phyloP scores from a whole-genome alignment of 2,329 filamentous ascomycete species.

The Intubia oerlemansii region DNA sequence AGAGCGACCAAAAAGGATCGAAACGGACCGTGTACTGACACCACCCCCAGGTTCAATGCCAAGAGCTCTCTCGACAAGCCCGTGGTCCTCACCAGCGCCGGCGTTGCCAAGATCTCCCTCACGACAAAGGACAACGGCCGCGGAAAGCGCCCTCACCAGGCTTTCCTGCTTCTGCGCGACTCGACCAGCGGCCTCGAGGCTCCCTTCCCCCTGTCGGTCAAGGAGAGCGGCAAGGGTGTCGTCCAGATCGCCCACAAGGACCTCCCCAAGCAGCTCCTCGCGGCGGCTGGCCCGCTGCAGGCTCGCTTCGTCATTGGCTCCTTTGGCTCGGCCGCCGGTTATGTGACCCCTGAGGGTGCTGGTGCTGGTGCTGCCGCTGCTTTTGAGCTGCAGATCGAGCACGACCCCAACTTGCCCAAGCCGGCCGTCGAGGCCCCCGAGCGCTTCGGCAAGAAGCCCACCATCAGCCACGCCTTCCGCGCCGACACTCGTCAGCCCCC shows the following conservation, averaged over 20 bases:
- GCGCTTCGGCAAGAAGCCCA: conserved; percentile 63
- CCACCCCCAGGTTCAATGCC: conserved; percentile 29
- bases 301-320: conserved; percentile 74
- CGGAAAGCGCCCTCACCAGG: conserved; percentile 76
- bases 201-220: conserved; percentile 64
- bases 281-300: conserved; percentile 42
- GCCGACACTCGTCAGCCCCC: conserved; percentile 62
- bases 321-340: conserved; percentile 47
- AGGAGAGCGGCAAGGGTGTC: conserved; percentile 71
- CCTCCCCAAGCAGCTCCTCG: conserved; percentile 63
- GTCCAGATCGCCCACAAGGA: conserved; percentile 79
- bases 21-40: too few relatives aligned
- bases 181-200: conserved; percentile 57
- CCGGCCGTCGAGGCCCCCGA: conserved; percentile 41
- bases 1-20: too few relatives aligned
- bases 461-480: conserved; percentile 85
- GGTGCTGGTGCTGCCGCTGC: conserved; percentile 24
- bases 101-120: conserved; percentile 63
- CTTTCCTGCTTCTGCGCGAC: conserved; percentile 70
- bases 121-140: conserved; percentile 62
- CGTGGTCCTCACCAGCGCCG: conserved; percentile 42
- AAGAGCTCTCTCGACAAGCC: conserved; percentile 39
- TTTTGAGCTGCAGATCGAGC: conserved; percentile 51
- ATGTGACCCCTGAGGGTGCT: background rate
- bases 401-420: conserved; percentile 37